phyloP scores from a whole-genome alignment of 2,329 filamentous ascomycete genomes.

The Shiraia bambusicola region DNA sequence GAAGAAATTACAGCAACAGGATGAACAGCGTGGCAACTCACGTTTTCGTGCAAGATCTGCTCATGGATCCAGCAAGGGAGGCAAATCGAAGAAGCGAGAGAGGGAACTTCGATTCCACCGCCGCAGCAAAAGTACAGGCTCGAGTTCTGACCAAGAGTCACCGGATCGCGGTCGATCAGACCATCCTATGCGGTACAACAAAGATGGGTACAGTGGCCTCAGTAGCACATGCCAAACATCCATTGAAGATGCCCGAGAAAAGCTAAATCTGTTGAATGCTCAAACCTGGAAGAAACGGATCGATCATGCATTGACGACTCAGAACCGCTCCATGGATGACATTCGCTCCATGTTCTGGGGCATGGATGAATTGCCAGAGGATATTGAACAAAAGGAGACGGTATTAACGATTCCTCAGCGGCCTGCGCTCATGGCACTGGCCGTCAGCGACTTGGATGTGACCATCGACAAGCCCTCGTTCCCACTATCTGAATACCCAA shows the following conservation, averaged over 20 bases:
- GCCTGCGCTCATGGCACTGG: conserved; percentile 76
- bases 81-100: conserved; percentile 36
- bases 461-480: conserved; percentile 92
- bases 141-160: conserved; percentile 24
- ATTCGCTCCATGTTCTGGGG: conserved; percentile 81
- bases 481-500: conserved; percentile 74
- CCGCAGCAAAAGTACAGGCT: conserved; percentile 44
- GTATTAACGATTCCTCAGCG: conserved; percentile 84
- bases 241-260: conserved; percentile 72
- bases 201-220: conserved; percentile 72
- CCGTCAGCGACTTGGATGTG: conserved; percentile 83
- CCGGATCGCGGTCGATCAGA: conserved; percentile 33
- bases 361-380: conserved; percentile 75
- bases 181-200: conserved; percentile 70
- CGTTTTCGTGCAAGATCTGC: conserved; percentile 56
- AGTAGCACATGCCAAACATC: conserved; percentile 72
- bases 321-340: conserved; percentile 74
- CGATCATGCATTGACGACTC: conserved; percentile 69
- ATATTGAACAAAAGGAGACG: conserved; percentile 77
- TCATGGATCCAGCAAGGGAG: conserved; percentile 45
- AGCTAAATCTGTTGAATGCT: conserved; percentile 77
- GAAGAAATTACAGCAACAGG: conserved; percentile 73
- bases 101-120: conserved; percentile 38
- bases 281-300: conserved; percentile 92
- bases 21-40: conserved; percentile 53